phyloP scores from a whole-genome alignment of 306 rosid genomes.

The Hippophae gyantsensis region DNA sequence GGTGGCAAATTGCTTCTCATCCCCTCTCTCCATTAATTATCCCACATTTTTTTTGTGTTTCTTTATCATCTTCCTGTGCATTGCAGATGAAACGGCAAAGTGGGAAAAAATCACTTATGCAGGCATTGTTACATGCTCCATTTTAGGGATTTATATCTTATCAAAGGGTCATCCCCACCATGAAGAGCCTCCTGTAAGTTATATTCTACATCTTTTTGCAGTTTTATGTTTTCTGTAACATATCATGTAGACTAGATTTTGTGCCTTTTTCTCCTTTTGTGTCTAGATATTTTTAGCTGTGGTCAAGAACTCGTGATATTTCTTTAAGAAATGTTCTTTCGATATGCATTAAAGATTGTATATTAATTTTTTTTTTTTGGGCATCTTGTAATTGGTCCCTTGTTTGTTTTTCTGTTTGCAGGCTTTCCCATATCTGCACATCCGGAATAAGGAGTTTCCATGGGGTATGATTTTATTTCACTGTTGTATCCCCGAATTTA shows the following conservation, averaged over 20 bases:
- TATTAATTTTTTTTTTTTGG: background rate
- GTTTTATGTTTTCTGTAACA: background rate
- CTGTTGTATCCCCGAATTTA: background rate
- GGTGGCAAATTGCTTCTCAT: background rate
- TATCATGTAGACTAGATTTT: too few species aligned
- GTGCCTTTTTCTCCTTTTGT: too few species aligned
- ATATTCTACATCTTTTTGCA: slow-evolving; percentile 13
- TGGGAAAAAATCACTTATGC: slow-evolving; percentile 95
- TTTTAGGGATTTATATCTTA: slow-evolving; percentile 39
- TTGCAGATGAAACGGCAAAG: slow-evolving; percentile 70
- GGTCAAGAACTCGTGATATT: background rate
- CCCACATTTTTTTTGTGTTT: background rate
- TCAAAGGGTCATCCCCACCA: slow-evolving; percentile 81
- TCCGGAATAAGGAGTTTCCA: slow-evolving; percentile 98
- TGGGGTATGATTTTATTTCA: slow-evolving; percentile 61
- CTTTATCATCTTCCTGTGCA: background rate
- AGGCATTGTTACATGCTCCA: slow-evolving; percentile 63
- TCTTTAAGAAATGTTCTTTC: background rate
- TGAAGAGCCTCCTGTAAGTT: slow-evolving; percentile 71
- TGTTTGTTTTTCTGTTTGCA: slow-evolving; percentile 20
- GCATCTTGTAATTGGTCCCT: background rate
- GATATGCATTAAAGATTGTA: background rate
- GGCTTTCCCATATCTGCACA: slow-evolving; percentile 53
- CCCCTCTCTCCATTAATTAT: background rate
- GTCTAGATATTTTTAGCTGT: background rate